These are phyloP conservation scores for Hibiscus syriacus DNA, from an alignment of 345 rosid species.

Conservation along the genomic window DNA sequence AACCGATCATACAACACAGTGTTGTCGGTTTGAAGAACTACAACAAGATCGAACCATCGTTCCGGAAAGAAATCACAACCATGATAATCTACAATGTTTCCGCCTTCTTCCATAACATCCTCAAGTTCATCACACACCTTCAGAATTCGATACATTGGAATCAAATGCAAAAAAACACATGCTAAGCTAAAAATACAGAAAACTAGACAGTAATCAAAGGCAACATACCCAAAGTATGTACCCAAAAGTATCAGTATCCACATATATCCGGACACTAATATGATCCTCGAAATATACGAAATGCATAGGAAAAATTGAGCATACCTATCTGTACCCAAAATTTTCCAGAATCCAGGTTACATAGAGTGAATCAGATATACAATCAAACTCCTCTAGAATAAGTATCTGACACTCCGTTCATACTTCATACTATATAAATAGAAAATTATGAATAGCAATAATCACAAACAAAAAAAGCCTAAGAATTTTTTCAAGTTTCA, in stretches of 20 bases:
- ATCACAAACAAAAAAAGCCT: neutral
- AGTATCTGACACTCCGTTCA: neutral
- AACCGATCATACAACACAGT: constrained; percentile 69
- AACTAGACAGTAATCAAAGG: neutral
- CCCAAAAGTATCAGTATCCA: neutral
- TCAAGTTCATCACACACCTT: constrained; percentile 94
- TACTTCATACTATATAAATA: no score
- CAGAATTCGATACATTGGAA: constrained; percentile 4
- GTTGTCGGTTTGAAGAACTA: constrained; percentile 78
- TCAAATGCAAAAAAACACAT: neutral
- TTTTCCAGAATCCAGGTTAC: neutral
- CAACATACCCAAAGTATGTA: neutral
- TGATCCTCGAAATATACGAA: neutral
- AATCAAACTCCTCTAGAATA: neutral
- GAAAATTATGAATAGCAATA: no score
- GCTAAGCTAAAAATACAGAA: neutral
- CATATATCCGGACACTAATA: neutral
- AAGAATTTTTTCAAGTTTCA: neutral
- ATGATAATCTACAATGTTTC: constrained; percentile 80
- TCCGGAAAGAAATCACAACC: constrained; percentile 88
- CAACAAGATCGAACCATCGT: constrained; percentile 80
- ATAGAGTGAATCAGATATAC: neutral
- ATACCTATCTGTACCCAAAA: neutral
- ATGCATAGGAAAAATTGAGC: neutral
- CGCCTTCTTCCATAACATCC: constrained; percentile 75